Base-by-base conservation (phyloP, 2,329 filamentous ascomycete genomes). In the Alternaria triticimaculans region DNA sequence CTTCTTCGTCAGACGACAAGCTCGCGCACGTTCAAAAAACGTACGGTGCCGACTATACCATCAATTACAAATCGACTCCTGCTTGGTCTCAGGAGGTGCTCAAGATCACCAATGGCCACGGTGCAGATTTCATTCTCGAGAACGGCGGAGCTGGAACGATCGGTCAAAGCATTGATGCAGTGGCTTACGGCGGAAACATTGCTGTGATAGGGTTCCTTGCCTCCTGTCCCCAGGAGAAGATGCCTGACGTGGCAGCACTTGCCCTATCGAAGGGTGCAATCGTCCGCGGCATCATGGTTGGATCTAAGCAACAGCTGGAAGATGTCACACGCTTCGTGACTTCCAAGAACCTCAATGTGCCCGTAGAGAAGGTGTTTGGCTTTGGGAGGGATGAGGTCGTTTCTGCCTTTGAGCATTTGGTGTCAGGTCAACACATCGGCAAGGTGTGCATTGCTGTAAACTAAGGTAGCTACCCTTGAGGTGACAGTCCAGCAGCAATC, bases 261-360 rank as follows among this genome's bases (percentile, higher is more conserved):
- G 71, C 72, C 6, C 20, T 81, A 10, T 3, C 33, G 6, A 80
- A 81, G 53, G 72, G 64, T 18, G 75, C 71, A 58, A 57, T 79
- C 21, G 66, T 83, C 3, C 74, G 84, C 68, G 84, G 88, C 0
- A 83, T 90, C 9, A 72, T 88, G 44, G 88, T 88, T 70, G 89
- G 88, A 0, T 87, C 87, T 0, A 84, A 81, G 69, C 84, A 87
- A 60, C 78, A 84, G 23, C 85, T 80, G 30, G 77, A 79, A 60
- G 76, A 77, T 43, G 73, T 81, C 67, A 64, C 67, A 28, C 63
- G 65, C 18, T 79, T 80, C 51, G 74, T 80, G 44, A 72, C 70
- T 10, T 67, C 69, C 9, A 63, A 75, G 57, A 58, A 72, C 43
- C 74, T 81, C 18, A 68, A 50, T 9, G 41, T 71, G 25, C 75